Evolutionary conservation across 192 early-diverging fungal species (phyloP).

Genomic region (Backusella luteola): DNA sequence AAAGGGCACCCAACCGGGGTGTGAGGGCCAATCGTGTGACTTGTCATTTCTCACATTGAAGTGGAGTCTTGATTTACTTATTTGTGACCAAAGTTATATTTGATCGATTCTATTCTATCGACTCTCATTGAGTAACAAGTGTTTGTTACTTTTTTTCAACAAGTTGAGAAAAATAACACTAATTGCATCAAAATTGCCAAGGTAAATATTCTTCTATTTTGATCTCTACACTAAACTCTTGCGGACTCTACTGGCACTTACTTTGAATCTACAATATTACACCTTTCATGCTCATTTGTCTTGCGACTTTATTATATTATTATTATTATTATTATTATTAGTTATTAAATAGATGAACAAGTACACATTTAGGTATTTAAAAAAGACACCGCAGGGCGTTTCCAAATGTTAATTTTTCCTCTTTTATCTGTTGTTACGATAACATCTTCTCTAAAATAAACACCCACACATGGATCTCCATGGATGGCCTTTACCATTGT

Average conservation of each 20-base stretch:
- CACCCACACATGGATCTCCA: slow-evolving; percentile 35
- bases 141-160: not conserved
- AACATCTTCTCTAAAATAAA: slow-evolving; percentile 39
- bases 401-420: slow-evolving; percentile 32
- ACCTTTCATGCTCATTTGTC: not conserved
- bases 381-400: slow-evolving; percentile 24
- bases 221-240: not conserved
- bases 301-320: no score
- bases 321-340: not conserved
- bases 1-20: not conserved
- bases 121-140: no score
- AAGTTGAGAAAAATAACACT: not conserved
- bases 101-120: not conserved
- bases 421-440: slow-evolving; percentile 41
- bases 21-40: not conserved
- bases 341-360: not conserved
- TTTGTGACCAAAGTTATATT: not conserved
- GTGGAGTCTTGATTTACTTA: not conserved
- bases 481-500: slow-evolving; percentile 36
- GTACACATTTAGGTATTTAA: not conserved
- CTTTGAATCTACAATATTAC: not conserved
- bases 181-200: no score
- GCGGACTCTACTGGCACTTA: not conserved
- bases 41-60: not conserved
- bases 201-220: not conserved